Evolutionary conservation across 2,329 filamentous ascomycete genomes (phyloP), one percentile per base, ranked within the genome.

Genomic region (Atkinsonella hypoxylon): DNA sequence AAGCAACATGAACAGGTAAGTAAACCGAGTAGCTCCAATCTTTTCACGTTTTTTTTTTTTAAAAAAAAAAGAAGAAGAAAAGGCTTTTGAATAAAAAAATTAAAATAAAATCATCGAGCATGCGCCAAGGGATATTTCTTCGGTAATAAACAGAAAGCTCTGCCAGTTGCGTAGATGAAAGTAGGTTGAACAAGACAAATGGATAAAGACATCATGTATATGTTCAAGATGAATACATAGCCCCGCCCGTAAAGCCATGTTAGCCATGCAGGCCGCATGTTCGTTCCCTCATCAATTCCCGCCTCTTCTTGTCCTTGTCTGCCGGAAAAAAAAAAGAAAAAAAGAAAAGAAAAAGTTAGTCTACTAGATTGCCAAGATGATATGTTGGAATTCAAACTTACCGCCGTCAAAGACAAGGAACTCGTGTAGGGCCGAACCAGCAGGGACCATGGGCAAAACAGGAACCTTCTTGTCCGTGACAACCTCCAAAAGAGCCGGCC

Each of bases 361-460:
- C n/a, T n/a, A n/a, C n/a, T n/a, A n/a, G n/a, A n/a, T n/a, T n/a
- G n/a, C n/a, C n/a, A n/a, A n/a, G n/a, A 8, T 34, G 2, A 18
- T 18, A 22, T 4, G 9, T 31, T 8, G 45, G 2, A 20, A 20
- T 4, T 4, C 40, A n/a, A n/a, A 58, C 65, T 58, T 59, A 65
- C 65, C 65, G 54, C 57, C 59, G 40, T 69, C 67, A 45, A 57
- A 57, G 22, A 61, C 56, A 40, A 97, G 76, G 71, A 97, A 96
- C 69, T 97, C 93, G 65, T 97, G 89, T 61, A 98, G 76, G 53
- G 78, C 91, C 55, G 79, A 84, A 38, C 93, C 93, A 39, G 81
- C 84, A 3, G 91, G 91, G 45, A 98, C 93, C 93, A 97, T 97
- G 38, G 93, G 93, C 62, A 97, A 73, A n/a, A 98, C 91, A 45